Evolutionary conservation across 805 yeast species (phyloP).

Genomic region (Teunomyces funiuensis): DNA sequence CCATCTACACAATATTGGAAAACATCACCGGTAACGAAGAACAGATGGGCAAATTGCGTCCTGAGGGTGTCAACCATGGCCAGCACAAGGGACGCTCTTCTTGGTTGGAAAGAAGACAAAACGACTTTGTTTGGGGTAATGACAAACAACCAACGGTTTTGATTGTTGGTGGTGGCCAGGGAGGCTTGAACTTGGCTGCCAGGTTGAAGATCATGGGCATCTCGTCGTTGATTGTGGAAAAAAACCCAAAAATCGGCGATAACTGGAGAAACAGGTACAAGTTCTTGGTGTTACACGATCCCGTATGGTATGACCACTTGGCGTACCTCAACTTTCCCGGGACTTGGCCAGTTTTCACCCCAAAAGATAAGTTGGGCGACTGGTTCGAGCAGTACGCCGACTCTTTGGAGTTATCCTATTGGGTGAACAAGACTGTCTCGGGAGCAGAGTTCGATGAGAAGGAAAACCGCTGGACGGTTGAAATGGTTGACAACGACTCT

Average conservation of each 20-base stretch:
- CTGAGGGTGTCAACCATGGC: background rate
- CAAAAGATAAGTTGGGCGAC: background rate
- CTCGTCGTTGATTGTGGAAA: background rate
- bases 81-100: background rate
- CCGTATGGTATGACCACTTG: background rate
- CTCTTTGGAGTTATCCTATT: background rate
- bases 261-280: background rate
- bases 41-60: background rate
- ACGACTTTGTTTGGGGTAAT: background rate
- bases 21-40: background rate
- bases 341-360: background rate
- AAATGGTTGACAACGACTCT: background rate
- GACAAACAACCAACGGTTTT: background rate
- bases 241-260: background rate
- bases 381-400: background rate
- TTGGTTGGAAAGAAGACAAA: background rate
- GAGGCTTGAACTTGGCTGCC: background rate
- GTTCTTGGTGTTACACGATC: background rate
- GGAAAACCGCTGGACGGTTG: background rate
- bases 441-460: background rate
- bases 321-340: background rate
- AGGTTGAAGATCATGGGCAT: background rate
- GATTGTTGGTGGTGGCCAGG: background rate
- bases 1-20: background rate
- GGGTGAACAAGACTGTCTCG: background rate